Percentiles rank a stretch among this genome's conserved stretches.
Conservation (phyloP, 2,329 filamentous ascomycete species). For the Trichoderma breve region DNA sequence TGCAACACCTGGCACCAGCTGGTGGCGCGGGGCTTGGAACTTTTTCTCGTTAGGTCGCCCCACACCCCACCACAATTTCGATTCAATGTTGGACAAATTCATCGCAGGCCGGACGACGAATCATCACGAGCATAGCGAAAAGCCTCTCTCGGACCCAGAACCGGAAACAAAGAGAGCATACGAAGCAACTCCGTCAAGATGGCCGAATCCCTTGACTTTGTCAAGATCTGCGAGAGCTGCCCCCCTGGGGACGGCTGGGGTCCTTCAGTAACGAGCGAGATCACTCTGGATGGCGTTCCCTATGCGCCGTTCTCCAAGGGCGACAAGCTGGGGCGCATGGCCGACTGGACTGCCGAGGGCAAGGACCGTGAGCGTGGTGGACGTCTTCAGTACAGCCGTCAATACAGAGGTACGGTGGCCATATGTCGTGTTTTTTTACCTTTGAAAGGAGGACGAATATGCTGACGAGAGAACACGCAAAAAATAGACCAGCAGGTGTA, state of each 20-base stretch:
- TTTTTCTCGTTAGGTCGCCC: conserved; percentile 30
- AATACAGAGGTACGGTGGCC: conserved; percentile 72
- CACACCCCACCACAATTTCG: conserved; percentile 46
- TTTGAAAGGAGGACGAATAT: not conserved
- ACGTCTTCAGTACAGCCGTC: conserved; percentile 85
- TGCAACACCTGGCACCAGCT: conserved; percentile 9
- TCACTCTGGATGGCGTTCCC: conserved; percentile 88
- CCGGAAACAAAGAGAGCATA: not conserved
- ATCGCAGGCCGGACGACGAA: conserved; percentile 14
- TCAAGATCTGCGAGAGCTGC: conserved; percentile 68
- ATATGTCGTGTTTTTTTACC: not conserved
- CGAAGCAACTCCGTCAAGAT: conserved; percentile 34
- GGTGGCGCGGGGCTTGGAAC: conserved; percentile 20
- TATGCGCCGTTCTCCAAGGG: conserved; percentile 98
- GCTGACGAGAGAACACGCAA: not conserved
- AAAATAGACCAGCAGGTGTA: conserved; percentile 88
- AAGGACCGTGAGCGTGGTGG: conserved; percentile 80
- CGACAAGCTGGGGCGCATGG: conserved; percentile 98
- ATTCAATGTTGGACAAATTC: conserved; percentile 35
- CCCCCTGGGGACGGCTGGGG: conserved; percentile 84
- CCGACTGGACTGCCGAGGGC: conserved; percentile 91
- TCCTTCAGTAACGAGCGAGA: conserved; percentile 76
- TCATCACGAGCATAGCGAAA: conserved; percentile 11
- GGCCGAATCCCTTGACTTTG: conserved; percentile 55
- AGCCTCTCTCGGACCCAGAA: not conserved